Evolutionary conservation across 2,329 filamentous ascomycete species (phyloP).

Genomic region (Podosphaera aphanis): DNA sequence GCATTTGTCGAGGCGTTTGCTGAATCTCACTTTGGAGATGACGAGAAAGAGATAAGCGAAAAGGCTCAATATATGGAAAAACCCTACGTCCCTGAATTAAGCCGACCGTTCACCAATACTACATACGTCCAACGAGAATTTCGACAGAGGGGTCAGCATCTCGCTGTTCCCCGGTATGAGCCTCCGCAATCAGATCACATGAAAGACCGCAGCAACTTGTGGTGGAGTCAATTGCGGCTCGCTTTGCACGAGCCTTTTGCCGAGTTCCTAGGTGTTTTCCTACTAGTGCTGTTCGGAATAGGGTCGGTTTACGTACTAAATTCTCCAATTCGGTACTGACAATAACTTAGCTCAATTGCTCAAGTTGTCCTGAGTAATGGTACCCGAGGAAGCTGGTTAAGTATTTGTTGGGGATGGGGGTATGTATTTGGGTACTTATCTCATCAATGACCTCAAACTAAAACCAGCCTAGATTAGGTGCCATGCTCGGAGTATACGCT

Average conservation of each 20-base stretch:
- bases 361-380: constrained; percentile 31
- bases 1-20: background rate
- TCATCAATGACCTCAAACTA: background rate
- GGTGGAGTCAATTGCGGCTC: constrained; percentile 10
- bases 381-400: constrained; percentile 11
- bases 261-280: constrained; percentile 47
- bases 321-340: constrained; percentile 1
- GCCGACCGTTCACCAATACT: background rate
- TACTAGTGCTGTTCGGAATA: constrained; percentile 46
- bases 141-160: background rate
- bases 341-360: constrained; percentile 25
- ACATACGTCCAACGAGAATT: background rate
- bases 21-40: background rate
- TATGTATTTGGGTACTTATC: constrained; percentile 3
- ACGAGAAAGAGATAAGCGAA: background rate
- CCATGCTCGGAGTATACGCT: constrained; percentile 49
- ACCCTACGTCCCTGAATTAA: background rate
- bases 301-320: constrained; percentile 21
- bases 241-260: constrained; percentile 22
- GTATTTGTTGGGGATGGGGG: constrained; percentile 15
- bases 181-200: background rate
- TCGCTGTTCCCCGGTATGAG: background rate
- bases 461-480: constrained; percentile 27
- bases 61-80: background rate
- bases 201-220: constrained; percentile 6